phyloP scores from a whole-genome alignment of 192 early-diverging fungal genomes.

The Backusella tarrabulga region DNA sequence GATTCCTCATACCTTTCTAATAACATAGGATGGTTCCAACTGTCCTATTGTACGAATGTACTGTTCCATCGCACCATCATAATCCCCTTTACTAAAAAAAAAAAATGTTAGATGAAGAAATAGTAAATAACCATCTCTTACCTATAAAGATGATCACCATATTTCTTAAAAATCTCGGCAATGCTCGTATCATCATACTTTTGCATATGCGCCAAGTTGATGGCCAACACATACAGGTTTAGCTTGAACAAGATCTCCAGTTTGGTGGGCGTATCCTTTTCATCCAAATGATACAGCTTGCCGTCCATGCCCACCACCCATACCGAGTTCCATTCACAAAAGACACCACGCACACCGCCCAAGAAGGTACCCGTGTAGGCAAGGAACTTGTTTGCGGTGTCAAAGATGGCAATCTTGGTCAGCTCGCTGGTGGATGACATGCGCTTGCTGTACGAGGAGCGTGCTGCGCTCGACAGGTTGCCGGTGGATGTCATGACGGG shows the following conservation, averaged over 20 bases:
- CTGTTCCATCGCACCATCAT: slow-evolving; percentile 87
- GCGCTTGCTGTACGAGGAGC: slow-evolving; percentile 5
- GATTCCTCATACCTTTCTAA: slow-evolving; percentile 63
- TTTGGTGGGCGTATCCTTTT: slow-evolving; percentile 85
- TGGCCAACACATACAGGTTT: slow-evolving; percentile 82
- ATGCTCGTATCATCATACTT: slow-evolving; percentile 82
- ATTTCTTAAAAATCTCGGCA: slow-evolving; percentile 90
- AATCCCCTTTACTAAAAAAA: slow-evolving; percentile 66
- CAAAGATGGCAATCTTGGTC: slow-evolving; percentile 77
- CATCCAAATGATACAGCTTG: slow-evolving; percentile 80
- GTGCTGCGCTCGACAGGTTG: slow-evolving; percentile 33
- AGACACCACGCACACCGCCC: slow-evolving; percentile 66
- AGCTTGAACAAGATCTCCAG: slow-evolving; percentile 87
- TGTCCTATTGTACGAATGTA: slow-evolving; percentile 90
- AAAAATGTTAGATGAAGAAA: no score
- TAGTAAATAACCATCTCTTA: not conserved
- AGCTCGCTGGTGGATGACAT: slow-evolving; percentile 36
- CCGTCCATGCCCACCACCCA: slow-evolving; percentile 80
- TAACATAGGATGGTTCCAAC: slow-evolving; percentile 94
- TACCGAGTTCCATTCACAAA: slow-evolving; percentile 88
- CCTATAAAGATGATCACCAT: slow-evolving; percentile 32
- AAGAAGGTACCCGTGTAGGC: slow-evolving; percentile 82
- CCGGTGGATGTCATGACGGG: slow-evolving; percentile 39
- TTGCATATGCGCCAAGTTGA: slow-evolving; percentile 81
- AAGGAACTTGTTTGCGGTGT: slow-evolving; percentile 90